phyloP scores from a whole-genome alignment of 2,329 filamentous ascomycete genomes.

The Sporothrix inflata region DNA sequence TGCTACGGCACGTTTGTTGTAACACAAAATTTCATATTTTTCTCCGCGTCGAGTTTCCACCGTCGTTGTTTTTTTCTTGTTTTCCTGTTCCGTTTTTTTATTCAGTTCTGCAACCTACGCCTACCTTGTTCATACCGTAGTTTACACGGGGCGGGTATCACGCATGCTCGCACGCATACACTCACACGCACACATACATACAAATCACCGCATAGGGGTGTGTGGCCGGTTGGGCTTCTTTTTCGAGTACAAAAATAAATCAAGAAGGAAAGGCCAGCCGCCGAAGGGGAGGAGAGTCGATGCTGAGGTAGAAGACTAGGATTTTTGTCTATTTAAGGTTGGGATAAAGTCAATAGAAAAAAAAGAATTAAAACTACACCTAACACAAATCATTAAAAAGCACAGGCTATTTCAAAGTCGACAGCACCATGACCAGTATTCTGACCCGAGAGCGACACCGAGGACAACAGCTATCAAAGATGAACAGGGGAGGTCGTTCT shows the following conservation, averaged over 20 bases:
- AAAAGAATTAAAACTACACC: constrained; percentile 27
- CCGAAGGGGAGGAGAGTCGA: not conserved
- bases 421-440: no score
- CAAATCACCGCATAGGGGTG: not conserved
- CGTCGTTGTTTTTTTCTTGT: not conserved
- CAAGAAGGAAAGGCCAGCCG: not conserved
- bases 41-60: constrained; percentile 2
- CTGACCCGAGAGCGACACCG: not conserved
- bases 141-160: not conserved
- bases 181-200: constrained; percentile 10
- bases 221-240: not conserved
- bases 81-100: constrained; percentile 2
- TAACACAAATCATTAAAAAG: not conserved
- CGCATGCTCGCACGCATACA: not conserved
- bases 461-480: not conserved
- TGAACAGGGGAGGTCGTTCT: not conserved
- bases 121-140: constrained; percentile 14
- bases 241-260: no score
- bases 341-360: constrained; percentile 28
- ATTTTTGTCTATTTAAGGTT: constrained; percentile 19
- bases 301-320: not conserved
- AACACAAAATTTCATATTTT: constrained; percentile 22
- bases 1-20: constrained; percentile 8
- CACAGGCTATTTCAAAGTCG: not conserved
- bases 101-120: no score